A percentile compares a stretch with the other conserved stretches of the same genome.
Conservation (phyloP, 2,329 filamentous ascomycete species). For the Ampelomyces quisqualis region DNA sequence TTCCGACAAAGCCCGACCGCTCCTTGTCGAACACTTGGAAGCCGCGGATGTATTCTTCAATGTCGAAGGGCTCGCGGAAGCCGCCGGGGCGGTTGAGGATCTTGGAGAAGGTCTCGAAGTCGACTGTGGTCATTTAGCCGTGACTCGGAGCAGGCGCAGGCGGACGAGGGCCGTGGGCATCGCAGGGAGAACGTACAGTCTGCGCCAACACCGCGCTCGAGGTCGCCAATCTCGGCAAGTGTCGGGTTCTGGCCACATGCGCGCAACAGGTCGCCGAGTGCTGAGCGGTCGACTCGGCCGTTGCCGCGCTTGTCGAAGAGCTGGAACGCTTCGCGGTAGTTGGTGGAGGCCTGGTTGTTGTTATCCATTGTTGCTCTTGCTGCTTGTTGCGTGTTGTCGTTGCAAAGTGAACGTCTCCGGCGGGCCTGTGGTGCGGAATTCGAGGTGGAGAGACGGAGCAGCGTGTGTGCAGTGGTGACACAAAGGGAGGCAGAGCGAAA, state of each 20-base stretch:
- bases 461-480: conserved; percentile 7
- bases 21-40: conserved; percentile 99
- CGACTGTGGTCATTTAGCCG: conserved; percentile 61
- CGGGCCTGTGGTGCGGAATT: conserved; percentile 6
- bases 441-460: background rate
- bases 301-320: conserved; percentile 99
- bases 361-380: conserved; percentile 41
- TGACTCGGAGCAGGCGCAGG: background rate
- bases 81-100: conserved; percentile 96
- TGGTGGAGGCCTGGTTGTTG: conserved; percentile 68
- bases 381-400: too few relatives aligned
- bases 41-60: conserved; percentile 95
- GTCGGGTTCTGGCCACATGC: conserved; percentile 98
- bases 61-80: conserved; percentile 96
- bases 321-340: conserved; percentile 99
- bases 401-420: conserved; percentile 3
- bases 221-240: conserved; percentile 83
- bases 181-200: conserved; percentile 73
- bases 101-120: conserved; percentile 96
- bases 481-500: conserved; percentile 10
- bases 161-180: background rate
- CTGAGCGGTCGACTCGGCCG: conserved; percentile 82
- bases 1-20: conserved; percentile 95
- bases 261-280: conserved; percentile 88
- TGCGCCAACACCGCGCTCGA: conserved; percentile 84